phyloP scores from a whole-genome alignment of 192 early-diverging fungal species.

The Diversispora epigaea region DNA sequence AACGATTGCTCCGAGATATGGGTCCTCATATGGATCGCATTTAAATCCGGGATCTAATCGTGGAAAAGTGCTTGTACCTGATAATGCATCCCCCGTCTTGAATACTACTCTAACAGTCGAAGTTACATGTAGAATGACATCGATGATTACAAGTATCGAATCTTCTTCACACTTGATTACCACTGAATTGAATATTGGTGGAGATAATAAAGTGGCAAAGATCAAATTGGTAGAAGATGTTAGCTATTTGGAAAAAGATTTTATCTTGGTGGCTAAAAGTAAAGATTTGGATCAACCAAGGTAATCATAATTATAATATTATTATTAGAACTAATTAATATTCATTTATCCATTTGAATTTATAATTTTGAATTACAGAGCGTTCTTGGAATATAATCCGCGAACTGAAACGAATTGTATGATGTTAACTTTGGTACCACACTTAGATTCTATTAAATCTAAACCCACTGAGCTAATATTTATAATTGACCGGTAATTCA shows the following conservation, averaged over 20 bases:
- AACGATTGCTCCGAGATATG: conserved; percentile 43
- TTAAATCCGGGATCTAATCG: not conserved
- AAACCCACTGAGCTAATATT: conserved; percentile 43
- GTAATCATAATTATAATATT: not conserved
- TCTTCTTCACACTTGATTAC: conserved; percentile 51
- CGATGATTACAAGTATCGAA: conserved; percentile 40
- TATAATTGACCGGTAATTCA: conserved; percentile 43
- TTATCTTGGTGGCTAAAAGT: conserved; percentile 41
- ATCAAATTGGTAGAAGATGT: conserved; percentile 20
- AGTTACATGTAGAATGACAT: conserved; percentile 33
- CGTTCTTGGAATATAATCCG: conserved; percentile 42
- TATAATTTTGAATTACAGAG: not conserved
- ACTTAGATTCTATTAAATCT: no score
- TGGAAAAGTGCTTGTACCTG: conserved; percentile 8
- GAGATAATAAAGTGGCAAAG: conserved; percentile 23
- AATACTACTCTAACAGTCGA: conserved; percentile 28
- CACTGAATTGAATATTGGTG: conserved; percentile 30
- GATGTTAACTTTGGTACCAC: no score
- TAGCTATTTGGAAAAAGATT: conserved; percentile 44
- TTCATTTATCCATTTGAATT: not conserved
- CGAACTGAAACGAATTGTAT: conserved; percentile 33
- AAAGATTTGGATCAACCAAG: conserved; percentile 39
- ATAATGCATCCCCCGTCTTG: not conserved
- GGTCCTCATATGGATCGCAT: not conserved
- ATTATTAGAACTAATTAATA: not conserved